Percentiles rank a stretch among this genome's conserved stretches.
Evolutionary conservation across 2,329 filamentous ascomycete genomes (phyloP).

Genomic region (Arachnopeziza araneosa): DNA sequence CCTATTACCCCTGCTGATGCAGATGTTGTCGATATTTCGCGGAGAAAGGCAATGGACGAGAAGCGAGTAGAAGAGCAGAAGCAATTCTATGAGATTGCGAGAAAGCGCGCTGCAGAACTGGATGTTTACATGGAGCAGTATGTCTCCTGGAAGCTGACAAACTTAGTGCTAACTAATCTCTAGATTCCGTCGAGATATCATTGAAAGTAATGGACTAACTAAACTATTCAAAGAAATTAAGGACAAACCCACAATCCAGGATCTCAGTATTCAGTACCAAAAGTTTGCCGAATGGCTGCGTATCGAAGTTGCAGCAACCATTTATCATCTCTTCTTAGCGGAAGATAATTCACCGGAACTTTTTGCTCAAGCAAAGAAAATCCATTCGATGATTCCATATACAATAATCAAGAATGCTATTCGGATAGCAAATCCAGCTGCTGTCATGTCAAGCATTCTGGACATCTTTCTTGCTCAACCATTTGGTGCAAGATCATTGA

Average conservation of each 20-base stretch:
- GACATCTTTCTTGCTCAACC: constrained; percentile 95
- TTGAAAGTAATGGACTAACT: constrained; percentile 76
- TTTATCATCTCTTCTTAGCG: constrained; percentile 95
- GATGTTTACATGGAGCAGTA: constrained; percentile 98
- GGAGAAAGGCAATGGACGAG: constrained; percentile 77
- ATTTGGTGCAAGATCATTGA: constrained; percentile 80
- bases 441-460: constrained; percentile 92
- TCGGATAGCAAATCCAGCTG: constrained; percentile 89
- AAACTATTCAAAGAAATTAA: constrained; percentile 91
- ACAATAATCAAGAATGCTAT: constrained; percentile 94
- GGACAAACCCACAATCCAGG: constrained; percentile 78
- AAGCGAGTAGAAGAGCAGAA: constrained; percentile 88
- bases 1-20: constrained; percentile 72
- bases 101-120: constrained; percentile 82
- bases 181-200: constrained; percentile 60
- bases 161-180: constrained; percentile 11
- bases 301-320: constrained; percentile 92
- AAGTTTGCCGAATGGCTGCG: constrained; percentile 98
- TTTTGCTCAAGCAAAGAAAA: constrained; percentile 88
- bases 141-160: constrained; percentile 29
- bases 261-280: constrained; percentile 90
- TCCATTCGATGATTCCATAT: constrained; percentile 93
- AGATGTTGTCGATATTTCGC: constrained; percentile 74
- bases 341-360: constrained; percentile 97
- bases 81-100: constrained; percentile 91